phyloP scores from a whole-genome alignment of 2,329 filamentous ascomycete species.

The Teratosphaeria epicoccoides region DNA sequence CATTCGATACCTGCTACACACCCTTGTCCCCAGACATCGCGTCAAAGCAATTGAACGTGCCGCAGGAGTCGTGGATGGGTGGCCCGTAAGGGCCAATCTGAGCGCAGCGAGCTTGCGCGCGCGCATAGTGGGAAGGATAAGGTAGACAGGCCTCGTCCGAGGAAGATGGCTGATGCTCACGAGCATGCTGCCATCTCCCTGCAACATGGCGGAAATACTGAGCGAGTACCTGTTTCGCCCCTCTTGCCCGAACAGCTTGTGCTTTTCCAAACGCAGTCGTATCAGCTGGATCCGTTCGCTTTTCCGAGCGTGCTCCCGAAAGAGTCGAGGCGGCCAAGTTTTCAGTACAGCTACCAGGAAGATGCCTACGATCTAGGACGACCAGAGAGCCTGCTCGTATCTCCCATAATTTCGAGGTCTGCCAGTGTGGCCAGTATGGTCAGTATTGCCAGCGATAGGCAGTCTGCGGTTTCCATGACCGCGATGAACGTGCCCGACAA shows the following conservation, averaged over 20 bases:
- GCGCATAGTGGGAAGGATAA: neutral
- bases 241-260: neutral
- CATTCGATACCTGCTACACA: neutral
- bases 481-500: slow-evolving; percentile 14
- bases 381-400: slow-evolving; percentile 6
- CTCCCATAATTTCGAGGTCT: slow-evolving; percentile 17
- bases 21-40: neutral
- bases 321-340: neutral
- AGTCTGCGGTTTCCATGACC: slow-evolving; percentile 15
- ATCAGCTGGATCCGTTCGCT: neutral
- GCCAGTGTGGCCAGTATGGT: slow-evolving; percentile 15
- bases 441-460: slow-evolving; percentile 15
- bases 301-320: neutral
- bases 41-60: neutral
- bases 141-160: neutral
- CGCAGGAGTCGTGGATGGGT: neutral
- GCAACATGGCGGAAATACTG: neutral
- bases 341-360: neutral
- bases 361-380: slow-evolving; percentile 2
- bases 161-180: neutral
- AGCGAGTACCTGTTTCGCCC: neutral
- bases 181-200: neutral
- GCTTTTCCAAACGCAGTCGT: neutral
- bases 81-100: neutral
- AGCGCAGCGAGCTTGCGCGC: neutral